Evolutionary conservation across 78 protist genomes (phyloP), one percentile per base, ranked within the genome.

Genomic region (Dictyostelium brefeldianum): DNA sequence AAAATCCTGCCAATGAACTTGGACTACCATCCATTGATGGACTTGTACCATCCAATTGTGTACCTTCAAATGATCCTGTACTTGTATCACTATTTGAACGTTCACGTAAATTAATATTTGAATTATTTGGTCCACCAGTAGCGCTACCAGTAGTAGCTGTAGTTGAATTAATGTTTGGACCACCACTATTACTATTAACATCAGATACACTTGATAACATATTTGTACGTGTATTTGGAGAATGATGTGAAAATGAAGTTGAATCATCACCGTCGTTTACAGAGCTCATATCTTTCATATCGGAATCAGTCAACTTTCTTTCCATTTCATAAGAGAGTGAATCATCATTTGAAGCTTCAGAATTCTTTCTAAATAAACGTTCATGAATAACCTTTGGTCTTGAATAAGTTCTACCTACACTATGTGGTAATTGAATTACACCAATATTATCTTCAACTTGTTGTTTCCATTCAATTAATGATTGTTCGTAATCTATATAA

Each of bases 261-360:
- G 11, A 17, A 25, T 73, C 73, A 48, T 46, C 69, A 36, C 54
- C 90, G 9, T 65, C 91, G 11, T 22, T 51, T 2, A 27, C 90
- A 1, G 71, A 56, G 9, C 29, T 9, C 1, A 22, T 46, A 5
- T 53, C 71, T 17, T 48, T 48, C n/a, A 73, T 56, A 31, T 87
- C 93, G 14, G 83, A 77, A 27, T 74, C 84, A 59, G 81, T 71
- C 9, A 74, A 10, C 59, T 84, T 84, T 48, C 90, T 70, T 36
- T 82, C 90, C 4, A 71, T 15, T 0, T 84, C 92, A 27, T 36
- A 84, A 1, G 78, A 59, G 84, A 87, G 64, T n/a, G 93, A 87
- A 51, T 87, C 93, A 7, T 87, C 93, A 46, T 87, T 87, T 18
- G 83, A 74, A 47, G 93, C 93, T 41, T 87, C 93, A 50, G 93